These are phyloP conservation scores for Lichtheimia corymbifera DNA, from an alignment of 371 early-diverging fungal species.

Conservation along the genomic window DNA sequence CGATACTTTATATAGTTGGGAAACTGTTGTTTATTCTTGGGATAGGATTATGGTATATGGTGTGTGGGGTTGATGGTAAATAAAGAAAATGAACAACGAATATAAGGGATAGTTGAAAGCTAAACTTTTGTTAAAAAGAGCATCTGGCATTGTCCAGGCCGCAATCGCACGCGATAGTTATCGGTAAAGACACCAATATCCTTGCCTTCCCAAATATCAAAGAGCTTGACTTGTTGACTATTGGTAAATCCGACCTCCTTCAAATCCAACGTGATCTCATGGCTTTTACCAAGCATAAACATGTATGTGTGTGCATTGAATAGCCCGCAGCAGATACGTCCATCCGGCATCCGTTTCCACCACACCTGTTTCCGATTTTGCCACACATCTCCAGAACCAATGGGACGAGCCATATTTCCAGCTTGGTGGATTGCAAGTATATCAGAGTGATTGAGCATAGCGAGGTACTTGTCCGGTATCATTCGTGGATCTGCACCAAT, in stretches of 20 bases:
- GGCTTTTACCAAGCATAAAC: slow-evolving; percentile 23
- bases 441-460: slow-evolving; percentile 28
- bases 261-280: slow-evolving; percentile 17
- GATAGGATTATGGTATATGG: too few species aligned
- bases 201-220: slow-evolving; percentile 30
- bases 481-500: slow-evolving; percentile 36
- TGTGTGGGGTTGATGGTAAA: too few species aligned
- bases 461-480: slow-evolving; percentile 33
- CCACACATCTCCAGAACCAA: slow-evolving; percentile 25
- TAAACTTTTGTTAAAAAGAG: slow-evolving; percentile 11
- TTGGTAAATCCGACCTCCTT: slow-evolving; percentile 14
- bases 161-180: slow-evolving; percentile 15
- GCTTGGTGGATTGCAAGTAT: slow-evolving; percentile 28
- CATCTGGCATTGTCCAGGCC: slow-evolving; percentile 33
- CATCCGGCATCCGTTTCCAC: slow-evolving; percentile 31
- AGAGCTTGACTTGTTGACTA: slow-evolving; percentile 7
- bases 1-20: too few species aligned
- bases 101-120: not conserved
- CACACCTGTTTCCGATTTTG: slow-evolving; percentile 30
- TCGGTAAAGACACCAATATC: slow-evolving; percentile 15
- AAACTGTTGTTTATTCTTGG: too few species aligned
- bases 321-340: slow-evolving; percentile 24
- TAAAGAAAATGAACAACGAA: not conserved
- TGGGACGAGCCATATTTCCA: slow-evolving; percentile 28
- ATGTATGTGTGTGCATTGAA: slow-evolving; percentile 32